Conservation (phyloP, 2,329 filamentous ascomycete species). For the Seiridium unicorne region DNA sequence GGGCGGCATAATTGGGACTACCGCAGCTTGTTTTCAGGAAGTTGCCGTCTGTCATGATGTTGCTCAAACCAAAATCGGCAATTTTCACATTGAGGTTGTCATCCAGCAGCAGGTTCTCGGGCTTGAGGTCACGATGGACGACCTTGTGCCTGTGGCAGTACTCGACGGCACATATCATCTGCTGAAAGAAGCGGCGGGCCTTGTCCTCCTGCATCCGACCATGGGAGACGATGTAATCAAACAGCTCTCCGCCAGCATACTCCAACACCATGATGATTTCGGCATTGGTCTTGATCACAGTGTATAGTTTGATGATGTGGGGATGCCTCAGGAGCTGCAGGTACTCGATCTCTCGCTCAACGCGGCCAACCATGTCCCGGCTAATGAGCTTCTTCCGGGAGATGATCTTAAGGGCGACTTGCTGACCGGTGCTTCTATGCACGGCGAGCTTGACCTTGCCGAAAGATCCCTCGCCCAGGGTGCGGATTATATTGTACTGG, state of each 20-base stretch:
- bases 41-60: slow-evolving; percentile 99
- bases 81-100: slow-evolving; percentile 98
- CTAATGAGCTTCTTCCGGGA: slow-evolving; percentile 94
- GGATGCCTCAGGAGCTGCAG: slow-evolving; percentile 92
- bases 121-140: slow-evolving; percentile 95
- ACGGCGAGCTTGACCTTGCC: slow-evolving; percentile 98
- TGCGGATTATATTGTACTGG: slow-evolving; percentile 87
- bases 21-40: slow-evolving; percentile 98
- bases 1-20: slow-evolving; percentile 96
- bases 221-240: slow-evolving; percentile 96
- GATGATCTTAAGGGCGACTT: slow-evolving; percentile 98
- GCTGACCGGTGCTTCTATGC: slow-evolving; percentile 87
- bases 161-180: slow-evolving; percentile 97
- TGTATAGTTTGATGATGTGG: slow-evolving; percentile 99
- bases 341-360: slow-evolving; percentile 98
- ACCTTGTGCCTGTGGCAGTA: slow-evolving; percentile 99
- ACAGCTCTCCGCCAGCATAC: slow-evolving; percentile 93
- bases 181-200: slow-evolving; percentile 97
- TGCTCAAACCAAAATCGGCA: slow-evolving; percentile 96
- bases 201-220: slow-evolving; percentile 88
- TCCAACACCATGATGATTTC: slow-evolving; percentile 99
- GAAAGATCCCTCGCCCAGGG: slow-evolving; percentile 94
- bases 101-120: slow-evolving; percentile 93
- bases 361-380: slow-evolving; percentile 94
- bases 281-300: slow-evolving; percentile 88